Evolutionary conservation across 1,139 yeast genomes (phyloP), one percentile per base, ranked within the genome.

Genomic region (Geotrichum fermentans): DNA sequence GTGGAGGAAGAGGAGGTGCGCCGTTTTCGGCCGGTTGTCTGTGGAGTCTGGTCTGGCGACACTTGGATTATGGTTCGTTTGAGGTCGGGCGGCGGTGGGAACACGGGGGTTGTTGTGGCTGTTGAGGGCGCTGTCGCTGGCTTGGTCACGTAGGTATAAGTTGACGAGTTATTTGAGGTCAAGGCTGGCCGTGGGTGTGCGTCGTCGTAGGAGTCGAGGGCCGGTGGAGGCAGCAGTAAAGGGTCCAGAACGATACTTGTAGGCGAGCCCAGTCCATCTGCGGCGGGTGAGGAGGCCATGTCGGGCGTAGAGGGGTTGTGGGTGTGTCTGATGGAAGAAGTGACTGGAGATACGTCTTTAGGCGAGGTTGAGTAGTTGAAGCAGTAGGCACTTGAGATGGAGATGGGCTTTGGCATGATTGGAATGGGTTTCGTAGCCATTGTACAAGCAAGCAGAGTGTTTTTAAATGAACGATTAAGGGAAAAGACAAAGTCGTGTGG

Each of bases 21-120:
- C n/a, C 21, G 17, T 29, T 29, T 13, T 17, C 29, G 32, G 24
- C 16, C 29, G 13, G 20, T 29, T 7, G 21, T 7, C 26, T 5
- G 13, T 20, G 33, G 29, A 5, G 33, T 26, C 38, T 32, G 33
- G 7, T 35, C 34, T 6, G 45, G 51, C n/a, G 40, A 22, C n/a
- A 47, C 44, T 8, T 43, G 51, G 40, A 47, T 47, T 10, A 47
- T 47, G 38, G 51, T 47, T 4, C 51, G 42, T 38, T 47, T 43
- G 14, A 44, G 42, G 21, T 43, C 36, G 22, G 51, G 51, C 7
- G 51, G 51, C 3, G 51, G 47, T 8, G 51, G 51, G 8, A 47
- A 30, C 17, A 38, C 33, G 8, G 48, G 26, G 20, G 40, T 11
- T 11, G 38, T 17, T 4, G 45, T 11, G n/a, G 28, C 6, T 35